Conservation (phyloP, 257 asterid species). For the Plantago elongata region DNA sequence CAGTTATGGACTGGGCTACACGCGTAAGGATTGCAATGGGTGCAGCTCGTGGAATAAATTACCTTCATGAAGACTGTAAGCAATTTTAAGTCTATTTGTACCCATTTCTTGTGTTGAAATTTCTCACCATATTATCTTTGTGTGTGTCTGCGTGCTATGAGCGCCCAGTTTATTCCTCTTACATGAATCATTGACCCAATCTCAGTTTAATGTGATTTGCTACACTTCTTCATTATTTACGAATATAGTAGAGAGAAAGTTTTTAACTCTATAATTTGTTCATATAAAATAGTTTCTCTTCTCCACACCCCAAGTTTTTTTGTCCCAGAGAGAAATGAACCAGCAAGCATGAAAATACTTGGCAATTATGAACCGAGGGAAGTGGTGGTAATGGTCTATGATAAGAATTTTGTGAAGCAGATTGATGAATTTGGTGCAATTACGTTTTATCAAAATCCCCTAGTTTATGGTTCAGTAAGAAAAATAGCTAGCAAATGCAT, state of each 20-base stretch:
- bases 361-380: no score
- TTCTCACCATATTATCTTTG: not conserved
- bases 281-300: no score
- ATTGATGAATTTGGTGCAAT: no score
- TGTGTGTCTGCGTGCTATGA: not conserved
- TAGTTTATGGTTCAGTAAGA: no score
- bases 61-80: conserved; percentile 99
- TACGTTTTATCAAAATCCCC: no score
- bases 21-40: conserved; percentile 85
- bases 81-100: not conserved
- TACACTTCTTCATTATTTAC: no score
- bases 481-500: no score
- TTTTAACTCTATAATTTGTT: not conserved
- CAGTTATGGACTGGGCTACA: conserved; percentile 74
- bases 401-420: no score
- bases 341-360: not conserved
- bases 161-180: not conserved
- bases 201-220: not conserved
- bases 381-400: no score
- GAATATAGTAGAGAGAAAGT: not conserved
- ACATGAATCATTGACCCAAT: not conserved
- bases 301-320: no score
- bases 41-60: conserved; percentile 98
- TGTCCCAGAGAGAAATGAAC: not conserved
- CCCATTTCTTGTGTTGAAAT: not conserved